Conservation (phyloP, 2,329 filamentous ascomycete genomes). For the Onygenales sp. region DNA sequence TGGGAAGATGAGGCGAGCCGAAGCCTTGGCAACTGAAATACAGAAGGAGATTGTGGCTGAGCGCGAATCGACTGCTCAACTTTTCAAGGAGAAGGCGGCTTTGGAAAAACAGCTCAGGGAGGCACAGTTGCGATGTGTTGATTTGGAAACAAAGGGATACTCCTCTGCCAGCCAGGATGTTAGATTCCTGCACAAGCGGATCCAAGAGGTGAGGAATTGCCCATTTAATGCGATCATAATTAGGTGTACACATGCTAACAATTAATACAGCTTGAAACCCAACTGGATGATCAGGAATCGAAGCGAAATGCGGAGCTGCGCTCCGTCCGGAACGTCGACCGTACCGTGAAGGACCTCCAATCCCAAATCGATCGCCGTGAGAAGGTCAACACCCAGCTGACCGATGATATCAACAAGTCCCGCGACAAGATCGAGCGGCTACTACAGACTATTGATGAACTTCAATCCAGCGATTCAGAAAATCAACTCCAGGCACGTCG, state of each 20-base stretch:
- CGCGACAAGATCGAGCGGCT: slow-evolving; percentile 88
- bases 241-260: slow-evolving; percentile 13
- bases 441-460: slow-evolving; percentile 82
- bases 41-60: slow-evolving; percentile 87
- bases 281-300: slow-evolving; percentile 73
- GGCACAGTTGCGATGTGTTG: slow-evolving; percentile 77
- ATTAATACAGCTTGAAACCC: slow-evolving; percentile 63
- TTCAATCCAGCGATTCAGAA: slow-evolving; percentile 76
- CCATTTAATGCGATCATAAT: slow-evolving; percentile 7
- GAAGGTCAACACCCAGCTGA: slow-evolving; percentile 69
- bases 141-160: slow-evolving; percentile 94
- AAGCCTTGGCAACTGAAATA: slow-evolving; percentile 76
- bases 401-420: slow-evolving; percentile 73
- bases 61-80: slow-evolving; percentile 67
- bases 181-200: slow-evolving; percentile 84
- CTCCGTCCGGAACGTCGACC: slow-evolving; percentile 84
- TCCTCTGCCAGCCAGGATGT: slow-evolving; percentile 91
- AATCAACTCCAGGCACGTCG: slow-evolving; percentile 73
- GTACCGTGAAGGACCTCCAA: slow-evolving; percentile 86
- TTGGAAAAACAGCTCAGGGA: slow-evolving; percentile 89
- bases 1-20: slow-evolving; percentile 93
- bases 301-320: slow-evolving; percentile 73
- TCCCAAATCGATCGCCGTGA: slow-evolving; percentile 87
- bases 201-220: slow-evolving; percentile 69
- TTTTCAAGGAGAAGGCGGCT: slow-evolving; percentile 82